Evolutionary conservation across 768 basidiomycete species (phyloP).

Genomic region (Mycena polygramma): DNA sequence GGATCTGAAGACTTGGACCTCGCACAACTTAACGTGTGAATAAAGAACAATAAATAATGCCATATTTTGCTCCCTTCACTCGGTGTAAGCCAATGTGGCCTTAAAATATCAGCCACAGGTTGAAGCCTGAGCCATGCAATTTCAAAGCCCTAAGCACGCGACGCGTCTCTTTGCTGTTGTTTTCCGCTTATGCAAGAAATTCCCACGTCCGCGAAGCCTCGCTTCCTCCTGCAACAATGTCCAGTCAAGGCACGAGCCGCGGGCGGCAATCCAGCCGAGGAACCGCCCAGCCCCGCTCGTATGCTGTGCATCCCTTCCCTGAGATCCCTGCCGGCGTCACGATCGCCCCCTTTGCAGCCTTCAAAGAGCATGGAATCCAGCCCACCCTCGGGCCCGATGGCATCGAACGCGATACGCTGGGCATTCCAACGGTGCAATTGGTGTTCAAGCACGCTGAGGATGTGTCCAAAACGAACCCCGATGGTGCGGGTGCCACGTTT

Average conservation of each 20-base stretch:
- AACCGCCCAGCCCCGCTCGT: not conserved
- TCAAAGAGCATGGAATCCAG: conserved; percentile 53
- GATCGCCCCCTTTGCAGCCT: conserved; percentile 60
- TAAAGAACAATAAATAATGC: too few relatives aligned
- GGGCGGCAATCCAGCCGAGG: not conserved
- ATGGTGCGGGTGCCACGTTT: not conserved
- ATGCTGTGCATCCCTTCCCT: conserved; percentile 49
- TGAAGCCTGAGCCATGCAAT: too few relatives aligned
- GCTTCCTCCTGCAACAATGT: conserved; percentile 27
- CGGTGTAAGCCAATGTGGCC: too few relatives aligned
- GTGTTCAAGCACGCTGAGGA: conserved; percentile 60
- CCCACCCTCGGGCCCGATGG: conserved; percentile 37
- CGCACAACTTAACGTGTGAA: too few relatives aligned
- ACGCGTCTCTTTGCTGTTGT: too few relatives aligned
- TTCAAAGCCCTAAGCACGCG: too few relatives aligned
- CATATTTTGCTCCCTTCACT: too few relatives aligned
- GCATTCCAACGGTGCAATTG: conserved; percentile 26
- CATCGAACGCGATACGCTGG: conserved; percentile 21
- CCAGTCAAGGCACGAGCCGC: not conserved
- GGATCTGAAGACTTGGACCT: too few relatives aligned
- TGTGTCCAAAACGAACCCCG: conserved; percentile 65
- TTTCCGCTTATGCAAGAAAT: too few relatives aligned
- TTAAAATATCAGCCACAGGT: too few relatives aligned
- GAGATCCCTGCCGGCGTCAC: conserved; percentile 52
- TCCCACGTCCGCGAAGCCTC: too few relatives aligned